Base-by-base conservation (phyloP, 1,139 yeast genomes). In the Geotrichum siamense region DNA sequence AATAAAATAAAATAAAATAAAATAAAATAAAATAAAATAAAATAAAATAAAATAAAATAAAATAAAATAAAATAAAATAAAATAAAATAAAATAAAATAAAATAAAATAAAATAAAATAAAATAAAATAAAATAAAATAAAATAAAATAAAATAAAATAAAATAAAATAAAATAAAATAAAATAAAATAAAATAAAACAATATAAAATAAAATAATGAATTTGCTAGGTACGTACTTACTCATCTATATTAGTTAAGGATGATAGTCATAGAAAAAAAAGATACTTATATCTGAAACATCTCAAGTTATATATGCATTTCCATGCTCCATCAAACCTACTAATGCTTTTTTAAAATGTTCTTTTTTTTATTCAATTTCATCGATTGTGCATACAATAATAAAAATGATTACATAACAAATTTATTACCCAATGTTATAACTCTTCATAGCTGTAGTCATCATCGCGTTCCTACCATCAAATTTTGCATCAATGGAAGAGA, bases 181-280 rank as follows among this genome's bases (percentile, higher is more conserved):
- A 20, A 15, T 19, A 19, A 9, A 23, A 26, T 25, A 17, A 25
- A 39, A 19, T n/a, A 28, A 17, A 17, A 13, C 6, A 17, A 19
- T 13, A 39, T 21, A 39, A 30, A 16, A 23, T 30, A 31, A 31
- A 34, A 22, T 19, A 21, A 35, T 19, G 5, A 20, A 36, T 27
- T 28, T 15, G 6, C 3, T 27, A 10, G 10, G 16, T 28, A 13
- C 8, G 6, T 28, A 28, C 5, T 5, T 13, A 28, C 8, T 5
- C 15, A 28, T 15, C 4, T 30, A 30, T 15, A 16, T 30, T 10
- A 30, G 17, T 30, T 29, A 32, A 29, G 28, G 25, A 19, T 19
- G 16, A 36, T 22, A 19, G 17, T 16, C 9, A 23, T 12, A 19
- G n/a, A 36, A 15, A 21, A 21, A 35, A 1, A 2, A n/a, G 16